Evolutionary conservation across 768 basidiomycete genomes (phyloP).

Genomic region (Boletus patriciae): DNA sequence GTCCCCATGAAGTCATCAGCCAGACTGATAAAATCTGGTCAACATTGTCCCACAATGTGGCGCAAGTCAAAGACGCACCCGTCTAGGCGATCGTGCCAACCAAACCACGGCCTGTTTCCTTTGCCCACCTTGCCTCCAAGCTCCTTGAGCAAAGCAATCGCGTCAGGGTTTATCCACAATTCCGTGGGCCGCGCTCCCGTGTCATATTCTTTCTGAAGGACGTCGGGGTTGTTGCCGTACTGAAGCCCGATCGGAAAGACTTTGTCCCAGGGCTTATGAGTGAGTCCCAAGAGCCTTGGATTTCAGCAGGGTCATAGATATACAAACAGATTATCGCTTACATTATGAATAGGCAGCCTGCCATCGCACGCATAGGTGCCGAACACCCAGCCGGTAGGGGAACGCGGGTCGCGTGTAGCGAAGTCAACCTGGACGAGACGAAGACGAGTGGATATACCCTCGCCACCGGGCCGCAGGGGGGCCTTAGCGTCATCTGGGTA

Average conservation of each 20-base stretch:
- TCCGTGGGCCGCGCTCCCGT: not conserved
- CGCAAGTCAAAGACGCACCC: not conserved
- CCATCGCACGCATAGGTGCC: slow-evolving; percentile 3
- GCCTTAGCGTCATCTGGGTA: not conserved
- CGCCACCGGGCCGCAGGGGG: not conserved
- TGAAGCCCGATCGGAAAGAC: slow-evolving; percentile 1
- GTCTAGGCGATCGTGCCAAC: slow-evolving; percentile 2
- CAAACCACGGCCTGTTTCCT: not conserved
- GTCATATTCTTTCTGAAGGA: slow-evolving; percentile 1
- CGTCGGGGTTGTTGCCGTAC: not conserved
- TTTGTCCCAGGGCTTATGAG: not conserved
- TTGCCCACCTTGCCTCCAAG: not conserved
- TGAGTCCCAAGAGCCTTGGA: not conserved
- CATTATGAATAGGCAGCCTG: too few species aligned
- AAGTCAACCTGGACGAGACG: slow-evolving; percentile 3
- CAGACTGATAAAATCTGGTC: not conserved
- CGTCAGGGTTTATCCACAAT: not conserved
- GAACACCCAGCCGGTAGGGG: slow-evolving; percentile 3
- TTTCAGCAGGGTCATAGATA: not conserved
- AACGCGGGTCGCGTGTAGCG: not conserved
- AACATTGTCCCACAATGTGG: not conserved
- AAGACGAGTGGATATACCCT: not conserved
- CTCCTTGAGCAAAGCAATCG: not conserved
- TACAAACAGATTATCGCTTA: not conserved
- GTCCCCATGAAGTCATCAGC: slow-evolving; percentile 3